Conservation (phyloP, 345 rosid species). For the Barbarea vulgaris region DNA sequence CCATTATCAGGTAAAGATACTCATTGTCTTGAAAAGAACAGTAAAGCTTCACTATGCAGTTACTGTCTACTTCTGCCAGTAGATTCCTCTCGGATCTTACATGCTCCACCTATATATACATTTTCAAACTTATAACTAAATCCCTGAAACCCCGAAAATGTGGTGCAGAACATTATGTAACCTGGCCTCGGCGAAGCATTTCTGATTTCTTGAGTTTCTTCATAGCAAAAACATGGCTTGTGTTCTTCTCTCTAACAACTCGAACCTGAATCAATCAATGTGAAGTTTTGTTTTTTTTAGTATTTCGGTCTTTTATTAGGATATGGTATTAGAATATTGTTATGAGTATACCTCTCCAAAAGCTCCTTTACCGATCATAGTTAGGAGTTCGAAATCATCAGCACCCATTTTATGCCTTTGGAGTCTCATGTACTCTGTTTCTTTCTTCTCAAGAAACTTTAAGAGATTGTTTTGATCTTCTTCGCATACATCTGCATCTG, state of each 20-base stretch:
- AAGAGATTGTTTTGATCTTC: slow-evolving; percentile 88
- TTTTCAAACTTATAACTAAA: slow-evolving; percentile 14
- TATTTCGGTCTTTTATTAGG: no score
- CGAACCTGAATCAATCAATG: slow-evolving; percentile 46
- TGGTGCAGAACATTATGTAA: not conserved
- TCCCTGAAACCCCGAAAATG: not conserved
- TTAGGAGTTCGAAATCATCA: slow-evolving; percentile 85
- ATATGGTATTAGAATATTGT: no score
- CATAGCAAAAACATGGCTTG: slow-evolving; percentile 91
- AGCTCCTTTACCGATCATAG: slow-evolving; percentile 84
- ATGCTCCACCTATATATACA: slow-evolving; percentile 71
- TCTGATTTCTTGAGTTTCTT: slow-evolving; percentile 86
- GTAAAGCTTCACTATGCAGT: slow-evolving; percentile 91
- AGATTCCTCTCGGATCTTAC: slow-evolving; percentile 95
- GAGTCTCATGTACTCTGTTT: slow-evolving; percentile 94
- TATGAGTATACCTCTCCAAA: slow-evolving; percentile 55
- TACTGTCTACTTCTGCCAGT: slow-evolving; percentile 96
- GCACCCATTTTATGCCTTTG: slow-evolving; percentile 94
- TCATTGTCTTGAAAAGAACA: slow-evolving; percentile 96
- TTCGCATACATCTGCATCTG: slow-evolving; percentile 89
- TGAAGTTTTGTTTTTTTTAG: no score
- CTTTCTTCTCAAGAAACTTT: slow-evolving; percentile 90
- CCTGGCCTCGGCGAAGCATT: slow-evolving; percentile 99
- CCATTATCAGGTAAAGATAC: slow-evolving; percentile 90
- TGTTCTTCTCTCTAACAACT: slow-evolving; percentile 75